These are phyloP conservation scores for Edaphochlamys debaryana DNA, from an alignment of 139 green algal species.

Conservation along the genomic window DNA sequence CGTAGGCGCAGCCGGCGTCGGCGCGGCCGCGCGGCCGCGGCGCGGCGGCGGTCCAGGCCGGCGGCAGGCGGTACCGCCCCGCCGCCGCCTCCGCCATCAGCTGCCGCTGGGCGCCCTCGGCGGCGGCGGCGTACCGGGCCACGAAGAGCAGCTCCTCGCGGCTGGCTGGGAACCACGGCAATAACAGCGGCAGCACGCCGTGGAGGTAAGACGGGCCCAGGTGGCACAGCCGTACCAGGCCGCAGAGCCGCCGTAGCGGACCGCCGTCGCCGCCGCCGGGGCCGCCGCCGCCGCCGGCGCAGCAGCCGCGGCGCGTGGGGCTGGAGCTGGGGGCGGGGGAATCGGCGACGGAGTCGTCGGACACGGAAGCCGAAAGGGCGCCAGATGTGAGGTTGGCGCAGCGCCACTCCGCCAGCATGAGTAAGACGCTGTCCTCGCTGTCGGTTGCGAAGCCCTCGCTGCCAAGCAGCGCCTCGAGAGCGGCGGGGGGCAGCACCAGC, in stretches of 20 bases:
- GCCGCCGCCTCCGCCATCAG: not conserved
- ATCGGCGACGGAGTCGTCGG: too few relatives aligned
- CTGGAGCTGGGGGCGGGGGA: too few relatives aligned
- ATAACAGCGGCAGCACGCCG: not conserved
- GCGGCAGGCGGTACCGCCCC: not conserved
- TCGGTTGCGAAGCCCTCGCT: not conserved
- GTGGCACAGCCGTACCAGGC: not conserved
- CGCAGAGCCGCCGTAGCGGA: not conserved
- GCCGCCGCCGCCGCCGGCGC: too few relatives aligned
- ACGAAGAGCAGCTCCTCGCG: not conserved
- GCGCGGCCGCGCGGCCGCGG: not conserved
- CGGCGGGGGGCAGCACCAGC: not conserved
- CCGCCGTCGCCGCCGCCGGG: too few relatives aligned
- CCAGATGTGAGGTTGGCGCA: not conserved
- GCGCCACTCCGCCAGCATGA: not conserved
- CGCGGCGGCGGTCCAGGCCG: not conserved
- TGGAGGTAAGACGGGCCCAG: not conserved
- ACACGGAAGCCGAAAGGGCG: too few relatives aligned
- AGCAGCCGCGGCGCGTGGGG: too few relatives aligned
- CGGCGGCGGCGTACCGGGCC: not conserved
- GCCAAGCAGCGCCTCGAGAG: not conserved
- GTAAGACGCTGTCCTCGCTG: not conserved
- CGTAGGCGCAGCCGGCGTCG: too few relatives aligned
- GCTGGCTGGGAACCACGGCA: not conserved
- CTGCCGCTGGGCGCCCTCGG: not conserved